Evolutionary conservation across 2,329 filamentous ascomycete species (phyloP), one percentile per base, ranked within the genome.

Genomic region (Coniochaeta sp.): DNA sequence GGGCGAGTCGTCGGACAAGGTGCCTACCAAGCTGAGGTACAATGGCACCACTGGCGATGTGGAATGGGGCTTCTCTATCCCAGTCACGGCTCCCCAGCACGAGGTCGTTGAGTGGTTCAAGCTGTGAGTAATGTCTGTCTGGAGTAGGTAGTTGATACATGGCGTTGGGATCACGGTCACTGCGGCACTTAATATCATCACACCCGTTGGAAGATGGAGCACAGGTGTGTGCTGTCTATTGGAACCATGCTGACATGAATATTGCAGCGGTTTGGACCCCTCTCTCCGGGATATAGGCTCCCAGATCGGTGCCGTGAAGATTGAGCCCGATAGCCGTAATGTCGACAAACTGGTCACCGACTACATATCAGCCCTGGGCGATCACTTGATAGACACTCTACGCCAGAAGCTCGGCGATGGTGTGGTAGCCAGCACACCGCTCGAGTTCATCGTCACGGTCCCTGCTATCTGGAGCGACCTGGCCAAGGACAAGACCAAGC

Each of bases 401-500:
- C 64, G 70, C 38, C 61, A 68, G 33, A 67, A 69, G 4, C 60
- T 81, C 1, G 72, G 73, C 2, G 60, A 63, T 1, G 65, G 65
- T 2, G 67, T 75, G 18, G 63, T 78, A 5, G 63, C 64, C 4
- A 70, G 64, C 16, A 78, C 67, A 0, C 68, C 72, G 0, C 69
- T 79, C 55, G 71, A 81, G 51, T 80, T 79, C 52, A 71, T 82
- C 42, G 64, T 82, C 18, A 81, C 79, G 0, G 78, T 82, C 0
- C 79, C 79, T 0, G 78, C 79, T 5, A 77, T 83, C 7, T 83
- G 79, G 79, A 77, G 73, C 32, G 77, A 80, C 42, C 66, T 67
- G 5, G 77, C 78, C 27, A 81, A 78, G 49, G 68, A 77, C 38
- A 71, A 71, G 31, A 82, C 77, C 1, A 65, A 67, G 45, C 65